Conservation (phyloP, 768 basidiomycete species). For the Hericium erinaceus region DNA sequence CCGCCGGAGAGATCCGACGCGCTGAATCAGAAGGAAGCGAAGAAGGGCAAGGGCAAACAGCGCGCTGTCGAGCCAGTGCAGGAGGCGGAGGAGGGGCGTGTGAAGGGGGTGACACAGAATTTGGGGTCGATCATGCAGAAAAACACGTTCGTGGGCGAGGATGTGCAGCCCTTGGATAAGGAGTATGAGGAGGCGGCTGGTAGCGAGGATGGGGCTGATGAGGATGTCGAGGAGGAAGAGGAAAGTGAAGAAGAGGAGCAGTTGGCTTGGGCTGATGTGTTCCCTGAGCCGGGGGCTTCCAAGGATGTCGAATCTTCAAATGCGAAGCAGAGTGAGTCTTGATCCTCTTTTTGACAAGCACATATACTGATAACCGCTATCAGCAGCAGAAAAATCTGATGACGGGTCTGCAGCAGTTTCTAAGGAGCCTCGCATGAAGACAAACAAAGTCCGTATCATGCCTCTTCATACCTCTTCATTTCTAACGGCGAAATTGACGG, state of each 20-base stretch:
- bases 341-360: no score
- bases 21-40: conserved; percentile 52
- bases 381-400: conserved; percentile 24
- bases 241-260: conserved; percentile 33
- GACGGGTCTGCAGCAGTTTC: conserved; percentile 26
- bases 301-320: conserved; percentile 7
- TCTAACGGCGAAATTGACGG: neutral
- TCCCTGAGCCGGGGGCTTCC: conserved; percentile 36
- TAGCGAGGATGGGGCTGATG: conserved; percentile 23
- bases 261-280: conserved; percentile 83
- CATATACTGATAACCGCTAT: no score
- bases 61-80: conserved; percentile 32
- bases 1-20: conserved; percentile 80
- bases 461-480: neutral
- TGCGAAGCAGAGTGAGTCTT: no score
- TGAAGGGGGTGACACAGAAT: conserved; percentile 75
- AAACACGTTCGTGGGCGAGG: conserved; percentile 79
- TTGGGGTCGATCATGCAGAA: conserved; percentile 82
- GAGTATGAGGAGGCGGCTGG: conserved; percentile 24
- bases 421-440: conserved; percentile 75
- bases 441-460: conserved; percentile 61
- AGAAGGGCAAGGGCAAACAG: conserved; percentile 26
- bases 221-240: conserved; percentile 30
- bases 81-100: conserved; percentile 25
- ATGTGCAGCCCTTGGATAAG: conserved; percentile 59